Conservation (phyloP, 805 yeast species). For the Blastobotrys terrestris region DNA sequence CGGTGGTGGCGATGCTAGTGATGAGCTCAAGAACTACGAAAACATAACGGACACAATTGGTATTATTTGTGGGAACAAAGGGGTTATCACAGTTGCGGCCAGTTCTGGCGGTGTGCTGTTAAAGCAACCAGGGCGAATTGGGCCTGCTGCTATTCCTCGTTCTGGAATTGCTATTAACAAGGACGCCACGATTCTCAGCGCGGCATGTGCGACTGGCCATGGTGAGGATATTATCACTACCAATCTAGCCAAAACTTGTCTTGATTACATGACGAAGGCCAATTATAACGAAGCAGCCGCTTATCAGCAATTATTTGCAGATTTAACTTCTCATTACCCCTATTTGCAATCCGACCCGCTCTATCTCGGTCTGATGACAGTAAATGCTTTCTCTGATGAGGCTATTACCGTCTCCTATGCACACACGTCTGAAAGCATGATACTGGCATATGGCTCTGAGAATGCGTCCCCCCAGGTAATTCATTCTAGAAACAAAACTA, state of each 20-base stretch:
- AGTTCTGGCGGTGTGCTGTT: constrained; percentile 37
- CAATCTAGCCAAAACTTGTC: constrained; percentile 20
- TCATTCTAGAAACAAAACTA: not conserved
- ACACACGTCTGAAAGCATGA: constrained; percentile 23
- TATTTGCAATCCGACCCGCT: constrained; percentile 12
- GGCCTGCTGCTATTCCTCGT: constrained; percentile 38
- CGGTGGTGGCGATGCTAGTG: not conserved
- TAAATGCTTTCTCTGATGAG: constrained; percentile 2
- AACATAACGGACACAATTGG: constrained; percentile 36
- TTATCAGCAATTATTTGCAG: not conserved
- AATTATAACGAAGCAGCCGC: constrained; percentile 8
- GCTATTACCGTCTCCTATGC: constrained; percentile 11
- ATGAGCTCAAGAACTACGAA: too few species aligned
- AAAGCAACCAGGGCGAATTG: constrained; percentile 35
- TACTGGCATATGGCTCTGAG: constrained; percentile 13
- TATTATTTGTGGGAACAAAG: constrained; percentile 29
- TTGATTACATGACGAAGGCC: not conserved
- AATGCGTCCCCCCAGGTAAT: not conserved
- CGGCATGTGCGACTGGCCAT: constrained; percentile 32
- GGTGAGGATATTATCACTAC: constrained; percentile 36
- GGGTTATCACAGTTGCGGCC: constrained; percentile 27
- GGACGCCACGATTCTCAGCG: constrained; percentile 10
- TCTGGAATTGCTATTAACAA: constrained; percentile 27
- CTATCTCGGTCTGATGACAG: constrained; percentile 17
- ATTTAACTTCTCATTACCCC: not conserved